Conservation (phyloP, 2,329 filamentous ascomycete species). For the Penicillium occitanis region DNA sequence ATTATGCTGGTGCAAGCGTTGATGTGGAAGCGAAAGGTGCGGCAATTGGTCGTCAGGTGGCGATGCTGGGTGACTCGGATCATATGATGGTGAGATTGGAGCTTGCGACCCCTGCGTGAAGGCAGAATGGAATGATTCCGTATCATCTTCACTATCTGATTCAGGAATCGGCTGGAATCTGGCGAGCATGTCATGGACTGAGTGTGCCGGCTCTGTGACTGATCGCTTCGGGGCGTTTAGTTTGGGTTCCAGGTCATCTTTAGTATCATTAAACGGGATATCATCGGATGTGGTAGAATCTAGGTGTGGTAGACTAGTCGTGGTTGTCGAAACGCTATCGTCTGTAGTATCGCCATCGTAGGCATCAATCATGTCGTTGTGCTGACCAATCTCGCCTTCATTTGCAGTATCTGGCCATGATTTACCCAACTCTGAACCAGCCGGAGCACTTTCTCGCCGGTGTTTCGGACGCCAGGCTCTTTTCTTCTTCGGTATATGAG, state of each 20-base stretch:
- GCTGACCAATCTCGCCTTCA: conserved; percentile 25
- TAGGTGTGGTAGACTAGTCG: conserved; percentile 22
- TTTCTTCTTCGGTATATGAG: conserved; percentile 64
- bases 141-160: conserved; percentile 32
- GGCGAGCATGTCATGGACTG: conserved; percentile 39
- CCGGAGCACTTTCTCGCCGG: conserved; percentile 41
- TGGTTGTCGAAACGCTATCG: conserved; percentile 30
- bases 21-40: conserved; percentile 3
- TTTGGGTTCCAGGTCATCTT: conserved; percentile 21
- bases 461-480: conserved; percentile 67
- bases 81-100: conserved; percentile 24
- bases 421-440: conserved; percentile 22
- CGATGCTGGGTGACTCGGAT: conserved; percentile 25
- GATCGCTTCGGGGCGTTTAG: conserved; percentile 25
- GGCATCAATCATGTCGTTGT: conserved; percentile 33
- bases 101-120: conserved; percentile 24
- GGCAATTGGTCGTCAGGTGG: conserved; percentile 25
- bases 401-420: conserved; percentile 24
- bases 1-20: conserved; percentile 25
- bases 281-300: conserved; percentile 12
- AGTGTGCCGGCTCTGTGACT: conserved; percentile 33
- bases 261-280: conserved; percentile 23
- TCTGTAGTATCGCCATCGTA: conserved; percentile 37
- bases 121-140: conserved; percentile 47
- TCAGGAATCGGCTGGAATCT: conserved; percentile 39